A percentile compares a stretch with the other conserved stretches of the same genome.
phyloP scores from a whole-genome alignment of 805 yeast species.

The Ascoidea tarda region DNA sequence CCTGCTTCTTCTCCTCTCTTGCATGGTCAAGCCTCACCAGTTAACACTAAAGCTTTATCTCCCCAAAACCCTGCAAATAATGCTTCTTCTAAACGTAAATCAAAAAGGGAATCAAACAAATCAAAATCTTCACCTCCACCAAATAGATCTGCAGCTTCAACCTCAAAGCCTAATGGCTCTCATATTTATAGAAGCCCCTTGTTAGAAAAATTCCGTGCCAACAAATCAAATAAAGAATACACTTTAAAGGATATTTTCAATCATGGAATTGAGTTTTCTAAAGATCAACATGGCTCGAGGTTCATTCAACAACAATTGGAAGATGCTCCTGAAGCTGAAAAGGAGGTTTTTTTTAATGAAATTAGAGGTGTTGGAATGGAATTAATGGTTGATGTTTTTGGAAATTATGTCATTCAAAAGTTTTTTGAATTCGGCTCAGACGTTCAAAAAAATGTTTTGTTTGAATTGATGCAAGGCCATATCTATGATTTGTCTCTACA shows the following conservation, averaged over 20 bases:
- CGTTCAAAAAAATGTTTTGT: slow-evolving; percentile 53
- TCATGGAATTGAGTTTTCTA: slow-evolving; percentile 80
- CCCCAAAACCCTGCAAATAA: background rate
- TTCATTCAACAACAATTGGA: slow-evolving; percentile 86
- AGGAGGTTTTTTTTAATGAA: slow-evolving; percentile 73
- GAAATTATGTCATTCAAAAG: slow-evolving; percentile 93
- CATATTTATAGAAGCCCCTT: slow-evolving; percentile 65
- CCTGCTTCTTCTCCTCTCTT: background rate
- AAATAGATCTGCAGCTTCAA: background rate
- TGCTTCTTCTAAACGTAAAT: background rate
- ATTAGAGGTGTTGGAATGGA: slow-evolving; percentile 61
- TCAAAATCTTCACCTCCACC: background rate
- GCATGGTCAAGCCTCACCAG: slow-evolving; percentile 1
- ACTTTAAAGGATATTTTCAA: slow-evolving; percentile 66
- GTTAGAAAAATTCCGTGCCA: slow-evolving; percentile 72
- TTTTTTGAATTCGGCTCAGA: slow-evolving; percentile 72
- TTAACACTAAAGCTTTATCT: background rate
- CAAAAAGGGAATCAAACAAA: background rate
- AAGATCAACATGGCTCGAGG: slow-evolving; percentile 95
- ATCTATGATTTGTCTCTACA: slow-evolving; percentile 70
- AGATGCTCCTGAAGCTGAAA: slow-evolving; percentile 48
- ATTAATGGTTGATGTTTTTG: slow-evolving; percentile 92
- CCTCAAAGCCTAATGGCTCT: slow-evolving; percentile 9
- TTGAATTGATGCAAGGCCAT: slow-evolving; percentile 60
- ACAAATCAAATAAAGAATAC: slow-evolving; percentile 41